phyloP scores from a whole-genome alignment of 2,329 filamentous ascomycete genomes.

The Sphaceloma murrayae region DNA sequence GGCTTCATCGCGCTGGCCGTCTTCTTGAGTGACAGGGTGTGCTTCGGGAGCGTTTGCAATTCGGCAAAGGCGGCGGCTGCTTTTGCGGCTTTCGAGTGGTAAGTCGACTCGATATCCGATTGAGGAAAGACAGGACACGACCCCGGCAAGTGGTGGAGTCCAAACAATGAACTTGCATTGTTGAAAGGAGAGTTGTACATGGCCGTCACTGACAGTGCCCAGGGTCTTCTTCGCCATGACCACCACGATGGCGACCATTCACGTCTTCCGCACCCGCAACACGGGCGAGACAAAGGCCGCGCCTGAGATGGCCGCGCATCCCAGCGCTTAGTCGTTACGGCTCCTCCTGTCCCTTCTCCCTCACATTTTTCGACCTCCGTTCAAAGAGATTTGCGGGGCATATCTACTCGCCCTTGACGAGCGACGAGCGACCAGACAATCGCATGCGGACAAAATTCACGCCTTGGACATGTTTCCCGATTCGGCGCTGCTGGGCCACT shows the following conservation, averaged over 20 bases:
- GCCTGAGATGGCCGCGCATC: constrained; percentile 24
- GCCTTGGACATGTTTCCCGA: no score
- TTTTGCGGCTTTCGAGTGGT: constrained; percentile 58
- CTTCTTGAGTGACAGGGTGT: constrained; percentile 49
- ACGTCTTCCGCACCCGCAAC: constrained; percentile 36
- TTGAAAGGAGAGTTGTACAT: no score
- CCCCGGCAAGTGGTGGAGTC: no score
- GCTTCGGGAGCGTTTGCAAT: constrained; percentile 47
- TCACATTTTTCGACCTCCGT: no score
- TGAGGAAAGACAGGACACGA: no score
- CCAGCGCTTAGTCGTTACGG: constrained; percentile 6
- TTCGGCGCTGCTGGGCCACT: background rate
- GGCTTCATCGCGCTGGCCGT: constrained; percentile 71
- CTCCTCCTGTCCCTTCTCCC: background rate
- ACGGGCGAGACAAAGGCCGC: constrained; percentile 26
- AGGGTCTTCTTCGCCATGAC: constrained; percentile 46
- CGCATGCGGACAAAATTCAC: background rate
- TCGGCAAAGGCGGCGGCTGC: constrained; percentile 54
- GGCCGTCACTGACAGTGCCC: constrained; percentile 15
- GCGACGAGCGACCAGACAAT: background rate
- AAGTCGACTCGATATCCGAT: no score
- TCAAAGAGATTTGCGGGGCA: no score
- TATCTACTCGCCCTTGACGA: background rate
- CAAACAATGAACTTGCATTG: no score
- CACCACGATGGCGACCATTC: constrained; percentile 40